phyloP scores from a whole-genome alignment of 208 protist genomes.

The Strigomonas culicis region DNA sequence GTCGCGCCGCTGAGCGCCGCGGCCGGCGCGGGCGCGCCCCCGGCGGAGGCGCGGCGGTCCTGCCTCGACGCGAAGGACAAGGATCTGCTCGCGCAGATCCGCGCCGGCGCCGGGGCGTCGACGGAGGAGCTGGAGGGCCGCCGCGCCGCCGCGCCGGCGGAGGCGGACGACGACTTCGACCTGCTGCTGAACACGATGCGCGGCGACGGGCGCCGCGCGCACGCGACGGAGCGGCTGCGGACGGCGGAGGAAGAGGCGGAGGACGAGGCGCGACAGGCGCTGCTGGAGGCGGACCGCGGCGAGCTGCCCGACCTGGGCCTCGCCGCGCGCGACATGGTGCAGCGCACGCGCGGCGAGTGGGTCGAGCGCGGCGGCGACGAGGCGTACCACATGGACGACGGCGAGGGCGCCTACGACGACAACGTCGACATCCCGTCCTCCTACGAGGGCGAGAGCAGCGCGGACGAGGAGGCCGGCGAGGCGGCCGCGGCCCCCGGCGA shows the following conservation, averaged over 20 bases:
- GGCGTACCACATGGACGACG: slow-evolving; percentile 62
- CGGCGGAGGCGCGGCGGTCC: neutral
- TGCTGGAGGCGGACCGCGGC: slow-evolving; percentile 53
- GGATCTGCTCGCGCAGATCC: slow-evolving; percentile 25
- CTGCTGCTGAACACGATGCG: slow-evolving; percentile 57
- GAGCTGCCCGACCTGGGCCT: slow-evolving; percentile 40
- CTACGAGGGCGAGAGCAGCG: slow-evolving; percentile 32
- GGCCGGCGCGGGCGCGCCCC: neutral
- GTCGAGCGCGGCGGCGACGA: slow-evolving; percentile 66
- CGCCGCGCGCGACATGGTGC: slow-evolving; percentile 31
- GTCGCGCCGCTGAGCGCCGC: slow-evolving; percentile 18
- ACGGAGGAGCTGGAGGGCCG: slow-evolving; percentile 12
- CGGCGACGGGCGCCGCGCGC: slow-evolving; percentile 54
- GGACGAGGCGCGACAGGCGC: slow-evolving; percentile 24
- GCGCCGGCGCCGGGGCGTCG: slow-evolving; percentile 7
- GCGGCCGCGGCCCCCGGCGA: neutral
- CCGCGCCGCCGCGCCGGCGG: neutral
- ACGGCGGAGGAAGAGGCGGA: slow-evolving; percentile 56
- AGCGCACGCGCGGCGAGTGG: slow-evolving; percentile 71
- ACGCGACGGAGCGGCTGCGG: slow-evolving; percentile 56
- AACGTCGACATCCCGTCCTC: slow-evolving; percentile 54
- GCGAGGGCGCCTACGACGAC: slow-evolving; percentile 23
- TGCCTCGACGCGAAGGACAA: slow-evolving; percentile 22
- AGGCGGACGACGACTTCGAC: slow-evolving; percentile 64
- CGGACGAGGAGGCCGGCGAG: slow-evolving; percentile 13